Percentiles rank a stretch among this genome's conserved stretches.
These are phyloP conservation scores for Pestalotiopsis sp. DNA, from an alignment of 2,329 filamentous ascomycete species.

Conservation along the genomic window DNA sequence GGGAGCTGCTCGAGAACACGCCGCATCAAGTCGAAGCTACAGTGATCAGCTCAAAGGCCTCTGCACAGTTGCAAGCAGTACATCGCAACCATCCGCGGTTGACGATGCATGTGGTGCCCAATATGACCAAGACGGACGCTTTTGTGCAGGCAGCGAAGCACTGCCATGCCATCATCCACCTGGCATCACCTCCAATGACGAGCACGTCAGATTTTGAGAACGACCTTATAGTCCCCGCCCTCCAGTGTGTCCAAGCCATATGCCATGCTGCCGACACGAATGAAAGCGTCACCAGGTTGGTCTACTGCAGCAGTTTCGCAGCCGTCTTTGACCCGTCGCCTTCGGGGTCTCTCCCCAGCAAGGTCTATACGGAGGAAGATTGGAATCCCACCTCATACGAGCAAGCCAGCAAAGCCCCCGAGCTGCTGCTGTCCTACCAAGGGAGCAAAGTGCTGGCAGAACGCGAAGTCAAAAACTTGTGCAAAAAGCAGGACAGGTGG, in stretches of 20 bases:
- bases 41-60: not conserved
- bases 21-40: constrained; percentile 3
- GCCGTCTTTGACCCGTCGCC: constrained; percentile 59
- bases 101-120: constrained; percentile 4
- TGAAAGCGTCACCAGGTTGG: constrained; percentile 32
- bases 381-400: constrained; percentile 61
- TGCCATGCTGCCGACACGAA: constrained; percentile 33
- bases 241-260: constrained; percentile 46
- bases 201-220: constrained; percentile 31
- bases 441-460: constrained; percentile 40
- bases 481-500: constrained; percentile 37
- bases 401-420: constrained; percentile 42
- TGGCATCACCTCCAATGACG: not conserved
- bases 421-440: constrained; percentile 42
- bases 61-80: not conserved
- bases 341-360: constrained; percentile 38
- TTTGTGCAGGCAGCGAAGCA: not conserved
- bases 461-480: constrained; percentile 36
- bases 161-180: constrained; percentile 11
- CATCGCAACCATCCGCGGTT: not conserved
- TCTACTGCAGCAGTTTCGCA: constrained; percentile 72
- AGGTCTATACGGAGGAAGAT: constrained; percentile 51
- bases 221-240: constrained; percentile 46
- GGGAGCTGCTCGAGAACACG: constrained; percentile 1
- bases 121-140: not conserved